A percentile compares a stretch with the other conserved stretches of the same genome.
Evolutionary conservation across 805 yeast genomes (phyloP).

Genomic region (Saturnispora galanensis): DNA sequence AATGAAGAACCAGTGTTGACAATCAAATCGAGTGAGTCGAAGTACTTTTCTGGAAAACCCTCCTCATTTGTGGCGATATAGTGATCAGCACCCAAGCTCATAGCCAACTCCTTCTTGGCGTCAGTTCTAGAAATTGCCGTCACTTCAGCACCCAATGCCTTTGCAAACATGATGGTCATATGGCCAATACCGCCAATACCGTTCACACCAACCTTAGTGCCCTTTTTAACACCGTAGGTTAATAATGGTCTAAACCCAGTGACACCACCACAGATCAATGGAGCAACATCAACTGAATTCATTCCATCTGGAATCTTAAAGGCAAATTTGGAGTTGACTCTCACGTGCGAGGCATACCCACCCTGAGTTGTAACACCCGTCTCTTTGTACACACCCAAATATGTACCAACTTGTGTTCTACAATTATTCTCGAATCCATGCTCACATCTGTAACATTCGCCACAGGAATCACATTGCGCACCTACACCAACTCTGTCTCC

Average conservation of each 20-base stretch:
- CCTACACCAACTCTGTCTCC: slow-evolving; percentile 48
- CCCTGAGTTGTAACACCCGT: slow-evolving; percentile 39
- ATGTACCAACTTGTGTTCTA: slow-evolving; percentile 38
- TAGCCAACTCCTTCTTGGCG: slow-evolving; percentile 39
- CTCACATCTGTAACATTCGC: slow-evolving; percentile 32
- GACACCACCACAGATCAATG: slow-evolving; percentile 48
- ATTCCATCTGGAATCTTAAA: slow-evolving; percentile 40
- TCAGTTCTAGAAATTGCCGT: slow-evolving; percentile 44
- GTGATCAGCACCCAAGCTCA: slow-evolving; percentile 41
- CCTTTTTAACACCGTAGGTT: slow-evolving; percentile 35
- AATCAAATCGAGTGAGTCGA: slow-evolving; percentile 35
- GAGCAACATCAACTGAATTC: slow-evolving; percentile 36
- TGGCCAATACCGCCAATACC: slow-evolving; percentile 42
- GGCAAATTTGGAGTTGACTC: slow-evolving; percentile 35
- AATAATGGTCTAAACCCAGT: slow-evolving; percentile 43
- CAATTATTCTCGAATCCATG: slow-evolving; percentile 40
- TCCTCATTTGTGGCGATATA: slow-evolving; percentile 45
- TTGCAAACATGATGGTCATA: slow-evolving; percentile 41
- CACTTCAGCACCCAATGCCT: slow-evolving; percentile 52
- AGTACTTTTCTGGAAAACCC: slow-evolving; percentile 29
- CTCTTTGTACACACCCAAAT: slow-evolving; percentile 34
- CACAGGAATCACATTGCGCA: slow-evolving; percentile 33
- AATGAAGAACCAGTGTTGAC: slow-evolving; percentile 40
- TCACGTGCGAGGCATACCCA: slow-evolving; percentile 41
- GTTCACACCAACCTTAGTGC: slow-evolving; percentile 40